These are phyloP conservation scores for Sarocladium brachiariae DNA, from an alignment of 2,329 filamentous ascomycete species.

Conservation along the genomic window DNA sequence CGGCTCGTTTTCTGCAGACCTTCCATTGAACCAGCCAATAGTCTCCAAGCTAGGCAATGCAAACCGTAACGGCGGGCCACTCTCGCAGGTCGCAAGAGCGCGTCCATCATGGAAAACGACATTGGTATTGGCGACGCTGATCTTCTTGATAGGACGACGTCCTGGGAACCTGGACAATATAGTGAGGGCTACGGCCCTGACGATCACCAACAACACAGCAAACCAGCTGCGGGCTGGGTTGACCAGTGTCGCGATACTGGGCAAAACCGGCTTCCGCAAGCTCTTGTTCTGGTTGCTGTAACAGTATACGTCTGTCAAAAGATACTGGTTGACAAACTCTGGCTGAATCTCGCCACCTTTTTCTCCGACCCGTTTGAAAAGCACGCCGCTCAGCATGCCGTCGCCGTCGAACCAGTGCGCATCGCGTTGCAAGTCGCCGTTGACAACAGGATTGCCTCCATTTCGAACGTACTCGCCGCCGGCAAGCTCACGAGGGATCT, in stretches of 20 bases:
- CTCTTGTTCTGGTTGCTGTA: conserved; percentile 40
- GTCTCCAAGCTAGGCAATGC: conserved; percentile 58
- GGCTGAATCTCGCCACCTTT: conserved; percentile 39
- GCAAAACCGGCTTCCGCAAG: conserved; percentile 51
- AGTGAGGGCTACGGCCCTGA: conserved; percentile 51
- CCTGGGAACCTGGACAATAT: conserved; percentile 51
- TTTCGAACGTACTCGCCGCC: conserved; percentile 69
- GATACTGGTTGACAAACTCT: conserved; percentile 62
- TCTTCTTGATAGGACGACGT: conserved; percentile 54
- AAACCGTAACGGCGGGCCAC: conserved; percentile 61
- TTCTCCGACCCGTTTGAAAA: conserved; percentile 39
- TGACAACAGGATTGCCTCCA: conserved; percentile 60
- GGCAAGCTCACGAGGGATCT: conserved; percentile 56
- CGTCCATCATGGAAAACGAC: conserved; percentile 62
- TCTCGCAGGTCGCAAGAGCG: conserved; percentile 64
- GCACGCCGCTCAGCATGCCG: conserved; percentile 65
- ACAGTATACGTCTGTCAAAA: conserved; percentile 60
- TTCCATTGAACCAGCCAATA: conserved; percentile 63
- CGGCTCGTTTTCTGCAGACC: conserved; percentile 43
- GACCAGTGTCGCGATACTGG: conserved; percentile 61
- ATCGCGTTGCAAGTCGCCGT: conserved; percentile 53
- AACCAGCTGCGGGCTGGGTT: conserved; percentile 48
- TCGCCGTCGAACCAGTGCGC: conserved; percentile 72
- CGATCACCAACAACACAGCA: conserved; percentile 41
- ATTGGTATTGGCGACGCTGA: conserved; percentile 64